Evolutionary conservation across 2,329 filamentous ascomycete genomes (phyloP).

Genomic region (Nemania sp.): DNA sequence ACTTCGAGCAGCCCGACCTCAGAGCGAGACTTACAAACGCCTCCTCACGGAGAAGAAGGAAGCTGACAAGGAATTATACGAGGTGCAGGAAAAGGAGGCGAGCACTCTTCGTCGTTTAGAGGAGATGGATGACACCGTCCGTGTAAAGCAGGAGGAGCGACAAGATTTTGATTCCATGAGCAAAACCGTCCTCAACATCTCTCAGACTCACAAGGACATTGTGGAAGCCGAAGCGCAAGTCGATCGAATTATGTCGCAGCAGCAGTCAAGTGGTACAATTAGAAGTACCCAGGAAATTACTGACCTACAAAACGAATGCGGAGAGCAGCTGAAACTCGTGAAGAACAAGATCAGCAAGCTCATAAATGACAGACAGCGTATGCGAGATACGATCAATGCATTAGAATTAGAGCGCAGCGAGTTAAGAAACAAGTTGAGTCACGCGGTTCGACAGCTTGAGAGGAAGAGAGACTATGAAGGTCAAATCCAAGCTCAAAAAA

Average conservation of each 20-base stretch:
- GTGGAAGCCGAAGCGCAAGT: constrained; percentile 78
- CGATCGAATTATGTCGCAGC: constrained; percentile 78
- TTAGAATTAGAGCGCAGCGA: constrained; percentile 85
- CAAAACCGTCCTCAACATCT: constrained; percentile 81
- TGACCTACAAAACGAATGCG: constrained; percentile 74
- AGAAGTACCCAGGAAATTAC: constrained; percentile 88
- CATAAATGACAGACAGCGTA: constrained; percentile 76
- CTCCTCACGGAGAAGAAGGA: constrained; percentile 78
- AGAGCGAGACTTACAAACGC: constrained; percentile 80
- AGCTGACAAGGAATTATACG: constrained; percentile 72
- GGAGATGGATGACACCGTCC: constrained; percentile 74
- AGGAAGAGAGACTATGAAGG: constrained; percentile 78
- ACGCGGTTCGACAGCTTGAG: constrained; percentile 79
- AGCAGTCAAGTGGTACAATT: constrained; percentile 73
- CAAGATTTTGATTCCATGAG: constrained; percentile 80
- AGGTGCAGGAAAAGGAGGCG: constrained; percentile 72
- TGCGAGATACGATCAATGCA: constrained; percentile 73
- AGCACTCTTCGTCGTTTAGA: constrained; percentile 72
- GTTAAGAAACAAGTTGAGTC: constrained; percentile 77
- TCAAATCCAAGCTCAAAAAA: constrained; percentile 80
- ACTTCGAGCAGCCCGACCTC: constrained; percentile 71
- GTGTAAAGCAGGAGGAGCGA: constrained; percentile 72
- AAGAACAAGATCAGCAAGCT: constrained; percentile 76
- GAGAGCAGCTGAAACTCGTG: constrained; percentile 73
- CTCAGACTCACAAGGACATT: constrained; percentile 78